Conservation (phyloP, 2,329 filamentous ascomycete genomes). For the Fusarium sp. region DNA sequence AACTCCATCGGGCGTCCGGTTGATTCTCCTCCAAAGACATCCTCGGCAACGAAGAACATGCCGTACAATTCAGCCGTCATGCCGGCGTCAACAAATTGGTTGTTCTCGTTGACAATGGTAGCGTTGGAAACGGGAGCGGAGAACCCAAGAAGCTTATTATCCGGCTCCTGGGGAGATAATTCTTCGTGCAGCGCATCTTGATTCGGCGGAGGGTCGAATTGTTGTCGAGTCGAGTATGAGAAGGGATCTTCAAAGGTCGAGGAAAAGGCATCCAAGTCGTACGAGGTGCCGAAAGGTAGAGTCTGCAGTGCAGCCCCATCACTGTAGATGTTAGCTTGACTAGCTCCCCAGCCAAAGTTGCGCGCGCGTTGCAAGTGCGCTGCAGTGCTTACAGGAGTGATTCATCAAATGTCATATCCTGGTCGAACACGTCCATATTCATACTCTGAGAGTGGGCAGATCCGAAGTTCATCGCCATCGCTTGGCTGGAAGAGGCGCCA, state of each 20-base stretch:
- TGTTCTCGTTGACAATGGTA: constrained; percentile 72
- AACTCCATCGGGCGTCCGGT: constrained; percentile 75
- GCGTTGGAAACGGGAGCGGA: constrained; percentile 69
- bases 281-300: constrained; percentile 65
- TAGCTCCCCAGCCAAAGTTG: background rate
- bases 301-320: constrained; percentile 48
- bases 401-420: constrained; percentile 64
- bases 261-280: constrained; percentile 69
- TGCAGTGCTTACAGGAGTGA: constrained; percentile 58
- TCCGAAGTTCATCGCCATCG: constrained; percentile 56
- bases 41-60: constrained; percentile 90
- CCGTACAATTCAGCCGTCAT: constrained; percentile 82
- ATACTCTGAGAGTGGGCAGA: constrained; percentile 48
- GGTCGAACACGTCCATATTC: constrained; percentile 62
- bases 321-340: constrained; percentile 40
- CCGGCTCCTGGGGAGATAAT: constrained; percentile 65
- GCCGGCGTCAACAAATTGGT: constrained; percentile 68
- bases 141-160: constrained; percentile 80
- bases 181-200: constrained; percentile 57
- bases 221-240: constrained; percentile 61
- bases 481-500: constrained; percentile 55
- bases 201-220: constrained; percentile 56
- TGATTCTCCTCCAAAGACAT: constrained; percentile 73
- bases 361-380: constrained; percentile 22
- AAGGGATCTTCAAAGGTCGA: constrained; percentile 74